Base-by-base conservation (phyloP, 352 stramenopile species). In the Phytopythium oedochilum region DNA sequence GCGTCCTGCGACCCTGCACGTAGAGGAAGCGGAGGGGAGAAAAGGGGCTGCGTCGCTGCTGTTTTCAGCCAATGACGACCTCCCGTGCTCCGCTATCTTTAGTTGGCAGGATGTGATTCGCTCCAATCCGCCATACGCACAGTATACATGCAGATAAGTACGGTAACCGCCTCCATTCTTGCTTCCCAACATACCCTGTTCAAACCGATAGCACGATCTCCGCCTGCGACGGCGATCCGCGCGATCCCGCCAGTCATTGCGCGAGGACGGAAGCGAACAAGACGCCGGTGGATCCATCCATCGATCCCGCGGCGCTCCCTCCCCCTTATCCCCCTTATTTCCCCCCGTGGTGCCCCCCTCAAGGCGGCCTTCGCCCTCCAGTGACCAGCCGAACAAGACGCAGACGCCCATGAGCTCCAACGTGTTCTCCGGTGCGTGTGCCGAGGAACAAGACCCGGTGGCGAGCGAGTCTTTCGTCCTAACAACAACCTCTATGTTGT, bases 371-470 rank as follows among this genome's bases (percentile, higher is more conserved):
- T n/a, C n/a, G n/a, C n/a, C n/a, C n/a, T n/a, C n/a, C n/a, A n/a
- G n/a, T n/a, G n/a, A n/a, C n/a, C n/a, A 42, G 14, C 18, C 36
- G 43, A n/a, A 31, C 1, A 29, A 35, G 17, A 5, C 23, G 53
- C 40, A 42, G 17, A 70, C 71, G 55, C 63, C 61, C 50, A 52
- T 64, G 46, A 67, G 67, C 52, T 61, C 61, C 57, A 77, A 77
- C 62, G 68, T 73, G 18, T 77, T 77, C 39, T 63, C 61, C 49
- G 55, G 55, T 61, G 34, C 23, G 51, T 50, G n/a, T n/a, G n/a
- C n/a, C n/a, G n/a, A n/a, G n/a, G n/a, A n/a, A n/a, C n/a, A n/a
- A n/a, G n/a, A n/a, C n/a, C n/a, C n/a, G n/a, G n/a, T n/a, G n/a
- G n/a, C n/a, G n/a, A n/a, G n/a, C n/a, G n/a, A n/a, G n/a, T n/a